Conservation (phyloP, 163 green algal species). For the Chlamydomonas reinhardtii region DNA sequence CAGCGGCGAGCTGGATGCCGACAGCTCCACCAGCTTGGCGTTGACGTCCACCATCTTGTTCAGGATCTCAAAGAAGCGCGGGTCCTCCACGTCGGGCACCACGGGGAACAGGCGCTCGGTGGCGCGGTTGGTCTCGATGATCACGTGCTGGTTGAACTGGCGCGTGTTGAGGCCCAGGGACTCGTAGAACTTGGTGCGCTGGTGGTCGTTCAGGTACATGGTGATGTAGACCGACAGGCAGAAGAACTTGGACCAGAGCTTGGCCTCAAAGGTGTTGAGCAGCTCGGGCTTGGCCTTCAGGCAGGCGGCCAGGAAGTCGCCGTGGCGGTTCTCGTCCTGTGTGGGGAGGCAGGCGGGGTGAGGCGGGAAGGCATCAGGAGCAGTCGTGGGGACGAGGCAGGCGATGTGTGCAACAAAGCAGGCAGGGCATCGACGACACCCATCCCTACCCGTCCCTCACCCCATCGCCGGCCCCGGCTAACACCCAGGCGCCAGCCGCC, state of each 20-base stretch:
- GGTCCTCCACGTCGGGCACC: constrained; percentile 84
- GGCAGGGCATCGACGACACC: too few species aligned
- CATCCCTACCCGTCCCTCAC: too few species aligned
- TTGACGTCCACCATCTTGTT: constrained; percentile 58
- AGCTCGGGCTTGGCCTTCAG: constrained; percentile 93
- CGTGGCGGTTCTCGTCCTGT: constrained; percentile 53
- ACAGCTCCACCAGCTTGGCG: constrained; percentile 40
- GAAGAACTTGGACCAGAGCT: constrained; percentile 95
- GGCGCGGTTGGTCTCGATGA: constrained; percentile 97
- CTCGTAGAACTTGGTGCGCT: constrained; percentile 93
- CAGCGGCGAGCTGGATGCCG: constrained; percentile 61
- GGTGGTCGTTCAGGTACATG: constrained; percentile 99
- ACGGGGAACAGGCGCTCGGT: constrained; percentile 96
- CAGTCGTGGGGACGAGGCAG: too few species aligned
- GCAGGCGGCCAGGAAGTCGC: constrained; percentile 91
- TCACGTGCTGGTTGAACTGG: constrained; percentile 96
- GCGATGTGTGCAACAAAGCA: too few species aligned
- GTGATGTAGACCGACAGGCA: constrained; percentile 98
- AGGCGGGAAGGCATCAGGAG: too few species aligned
- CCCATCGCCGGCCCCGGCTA: too few species aligned
- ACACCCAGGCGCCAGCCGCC: too few species aligned
- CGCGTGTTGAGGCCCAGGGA: constrained; percentile 92
- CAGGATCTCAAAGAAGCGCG: constrained; percentile 65
- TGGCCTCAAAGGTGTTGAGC: constrained; percentile 87
- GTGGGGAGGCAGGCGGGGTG: too few species aligned